Conservation (phyloP, 2,329 filamentous ascomycete genomes). For the Gremmenia infestans region DNA sequence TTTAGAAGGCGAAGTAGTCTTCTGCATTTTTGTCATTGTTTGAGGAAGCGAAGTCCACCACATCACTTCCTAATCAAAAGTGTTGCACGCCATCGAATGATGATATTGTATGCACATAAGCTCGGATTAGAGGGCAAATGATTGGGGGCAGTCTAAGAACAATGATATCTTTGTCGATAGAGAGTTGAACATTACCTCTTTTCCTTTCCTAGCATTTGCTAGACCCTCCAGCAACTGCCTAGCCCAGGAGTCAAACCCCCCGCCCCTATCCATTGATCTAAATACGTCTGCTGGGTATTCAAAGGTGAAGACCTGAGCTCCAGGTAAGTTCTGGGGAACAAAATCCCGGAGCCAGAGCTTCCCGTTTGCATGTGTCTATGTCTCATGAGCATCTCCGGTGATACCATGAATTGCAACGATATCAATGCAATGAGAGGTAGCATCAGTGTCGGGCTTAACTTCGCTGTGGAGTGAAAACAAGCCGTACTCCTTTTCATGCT, state of each 20-base stretch:
- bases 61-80: too few relatives aligned
- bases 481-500: background rate
- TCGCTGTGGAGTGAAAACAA: background rate
- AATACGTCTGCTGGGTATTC: conserved; percentile 19
- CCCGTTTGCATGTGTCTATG: conserved; percentile 19
- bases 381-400: conserved; percentile 15
- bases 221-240: conserved; percentile 12
- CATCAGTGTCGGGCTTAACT: background rate
- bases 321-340: conserved; percentile 15
- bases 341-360: conserved; percentile 21
- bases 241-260: conserved; percentile 13
- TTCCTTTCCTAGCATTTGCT: background rate
- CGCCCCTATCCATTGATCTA: conserved; percentile 5
- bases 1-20: background rate
- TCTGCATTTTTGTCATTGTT: background rate
- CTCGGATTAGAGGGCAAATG: too few relatives aligned
- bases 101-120: too few relatives aligned
- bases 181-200: background rate
- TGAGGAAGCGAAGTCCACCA: too few relatives aligned
- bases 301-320: conserved; percentile 20
- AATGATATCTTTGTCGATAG: background rate
- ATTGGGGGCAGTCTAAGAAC: background rate
- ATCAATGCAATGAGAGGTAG: conserved; percentile 2
- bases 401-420: conserved; percentile 21
- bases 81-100: too few relatives aligned